Percentiles rank a stretch among this genome's conserved stretches.
phyloP scores from a whole-genome alignment of 257 asterid genomes.

The Solanum chilense region DNA sequence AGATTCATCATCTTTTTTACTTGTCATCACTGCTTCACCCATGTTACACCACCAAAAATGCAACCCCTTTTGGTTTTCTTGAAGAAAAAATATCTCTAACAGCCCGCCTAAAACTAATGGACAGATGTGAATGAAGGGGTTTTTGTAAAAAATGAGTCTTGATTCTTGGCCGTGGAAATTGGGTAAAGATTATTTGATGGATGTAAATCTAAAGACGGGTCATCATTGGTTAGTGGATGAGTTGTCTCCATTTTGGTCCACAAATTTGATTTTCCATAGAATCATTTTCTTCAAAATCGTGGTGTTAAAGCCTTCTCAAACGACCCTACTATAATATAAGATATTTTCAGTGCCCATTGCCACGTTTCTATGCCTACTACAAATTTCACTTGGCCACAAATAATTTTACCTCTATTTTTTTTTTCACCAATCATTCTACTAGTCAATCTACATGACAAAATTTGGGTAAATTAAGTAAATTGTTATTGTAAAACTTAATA shows the following conservation, averaged over 20 bases:
- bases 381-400: neutral
- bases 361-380: neutral
- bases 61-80: neutral
- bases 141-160: neutral
- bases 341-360: neutral
- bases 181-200: neutral
- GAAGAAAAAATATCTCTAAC: neutral
- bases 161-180: neutral
- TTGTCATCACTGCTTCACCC: constrained; percentile 53
- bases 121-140: neutral
- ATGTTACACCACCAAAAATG: constrained; percentile 4
- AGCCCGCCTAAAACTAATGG: neutral
- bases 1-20: constrained; percentile 9
- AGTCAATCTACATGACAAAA: neutral
- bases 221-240: neutral
- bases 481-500: no score
- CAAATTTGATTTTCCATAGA: neutral
- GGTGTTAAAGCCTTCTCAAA: neutral
- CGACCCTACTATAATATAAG: neutral
- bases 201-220: neutral
- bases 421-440: neutral
- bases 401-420: neutral
- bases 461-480: neutral
- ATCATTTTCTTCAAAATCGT: neutral
- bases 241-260: neutral